Evolutionary conservation across 805 yeast genomes (phyloP), one percentile per base, ranked within the genome.

Genomic region (Ogataea haglerorum): DNA sequence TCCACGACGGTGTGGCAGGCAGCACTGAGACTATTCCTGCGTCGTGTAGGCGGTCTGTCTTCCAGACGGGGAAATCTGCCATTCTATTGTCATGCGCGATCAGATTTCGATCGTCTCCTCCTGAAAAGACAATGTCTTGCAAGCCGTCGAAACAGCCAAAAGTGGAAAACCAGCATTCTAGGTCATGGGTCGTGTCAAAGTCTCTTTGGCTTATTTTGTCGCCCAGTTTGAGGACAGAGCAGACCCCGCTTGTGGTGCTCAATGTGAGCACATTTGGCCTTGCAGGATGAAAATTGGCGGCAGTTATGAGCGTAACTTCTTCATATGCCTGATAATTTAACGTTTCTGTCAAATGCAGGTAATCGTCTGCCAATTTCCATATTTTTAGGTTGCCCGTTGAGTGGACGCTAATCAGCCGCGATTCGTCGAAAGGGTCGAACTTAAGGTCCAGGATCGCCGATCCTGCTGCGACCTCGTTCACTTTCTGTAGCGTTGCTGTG

Each of bases 21-120:
- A 90, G 73, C 13, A 93, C 82, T 2, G 95, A 80, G 3, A 89
- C 91, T 1, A 91, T 87, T 1, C 99, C 99, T 0, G 98, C 96
- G 29, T 79, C 84, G 58, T 91, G 98, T 16, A 85, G 70, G 41
- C 86, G 73, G 25, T 59, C 57, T 5, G 67, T 61, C 37, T 67
- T 58, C 48, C 65, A 70, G 2, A 70, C 48, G 1, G 58, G 43
- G 6, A 57, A 43, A 24, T 65, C 52, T 53, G 67, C 53, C 48
- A 62, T 46, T 45, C 83, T 65, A 8, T 73, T 38, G 60, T 90
- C 97, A 56, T 82, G 88, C 1, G 90, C 90, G 22, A 81, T 77
- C 10, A 91, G 64, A 12, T 70, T 64, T 6, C 84, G 73, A 63
- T 93, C 98, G 58, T 91, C 99, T 12, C 98, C 98, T 4, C 98